Percentiles rank a stretch among this genome's conserved stretches.
Conservation (phyloP, 2,329 filamentous ascomycete genomes). For the Pseudopithomyces maydicus region DNA sequence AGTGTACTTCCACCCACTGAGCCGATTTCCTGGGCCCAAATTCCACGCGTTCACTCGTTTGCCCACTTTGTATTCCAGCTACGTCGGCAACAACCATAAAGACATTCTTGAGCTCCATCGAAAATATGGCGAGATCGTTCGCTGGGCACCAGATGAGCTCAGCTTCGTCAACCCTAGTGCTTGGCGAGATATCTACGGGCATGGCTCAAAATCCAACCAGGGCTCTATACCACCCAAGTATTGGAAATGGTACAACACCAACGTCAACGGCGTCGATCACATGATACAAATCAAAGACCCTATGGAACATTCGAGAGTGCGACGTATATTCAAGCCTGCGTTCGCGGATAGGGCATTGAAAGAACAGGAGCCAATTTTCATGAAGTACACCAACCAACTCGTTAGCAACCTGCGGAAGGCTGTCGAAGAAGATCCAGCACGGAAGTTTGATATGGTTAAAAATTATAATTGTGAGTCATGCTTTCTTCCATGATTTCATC, state of each 20-base stretch:
- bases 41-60: too few species aligned
- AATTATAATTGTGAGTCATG: constrained; percentile 19
- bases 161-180: too few species aligned
- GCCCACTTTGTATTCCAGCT: too few species aligned
- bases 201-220: constrained; percentile 26
- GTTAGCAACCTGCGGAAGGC: constrained; percentile 39
- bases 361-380: constrained; percentile 40
- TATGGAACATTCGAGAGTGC: constrained; percentile 18
- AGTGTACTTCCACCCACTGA: too few species aligned
- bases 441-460: constrained; percentile 19
- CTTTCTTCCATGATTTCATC: too few species aligned
- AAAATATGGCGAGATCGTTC: too few species aligned
- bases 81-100: too few species aligned
- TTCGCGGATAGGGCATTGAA: constrained; percentile 42
- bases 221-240: constrained; percentile 10
- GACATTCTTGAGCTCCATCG: too few species aligned
- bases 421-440: constrained; percentile 29
- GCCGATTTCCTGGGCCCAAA: too few species aligned
- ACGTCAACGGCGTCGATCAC: constrained; percentile 13
- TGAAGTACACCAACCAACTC: constrained; percentile 43
- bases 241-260: constrained; percentile 9
- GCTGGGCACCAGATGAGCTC: too few species aligned
- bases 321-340: constrained; percentile 30
- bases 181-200: constrained; percentile 46
- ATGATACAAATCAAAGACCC: constrained; percentile 22